These are phyloP conservation scores for Tausonia pullulans DNA, from an alignment of 1,284 basidiomycete genomes.

Conservation along the genomic window DNA sequence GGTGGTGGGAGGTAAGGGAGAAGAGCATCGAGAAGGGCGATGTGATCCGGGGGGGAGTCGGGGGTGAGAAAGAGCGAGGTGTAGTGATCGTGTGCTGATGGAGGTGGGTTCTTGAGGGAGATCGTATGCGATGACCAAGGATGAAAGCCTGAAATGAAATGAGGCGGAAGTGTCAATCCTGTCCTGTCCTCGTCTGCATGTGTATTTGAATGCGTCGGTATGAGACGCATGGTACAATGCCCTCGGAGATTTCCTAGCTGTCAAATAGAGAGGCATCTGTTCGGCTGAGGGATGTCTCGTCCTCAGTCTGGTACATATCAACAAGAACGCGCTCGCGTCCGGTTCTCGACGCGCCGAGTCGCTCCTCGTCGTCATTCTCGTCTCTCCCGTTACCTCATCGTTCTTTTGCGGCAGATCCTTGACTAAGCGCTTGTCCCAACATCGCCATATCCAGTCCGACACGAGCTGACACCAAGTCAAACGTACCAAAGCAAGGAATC, in stretches of 20 bases:
- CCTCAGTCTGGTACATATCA: no score
- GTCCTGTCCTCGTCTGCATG: neutral
- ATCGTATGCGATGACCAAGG: slow-evolving; percentile 8
- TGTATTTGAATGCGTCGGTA: no score
- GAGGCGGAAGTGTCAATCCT: neutral
- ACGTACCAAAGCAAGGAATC: slow-evolving; percentile 10
- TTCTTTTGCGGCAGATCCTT: no score
- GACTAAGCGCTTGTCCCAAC: no score
- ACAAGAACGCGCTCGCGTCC: no score
- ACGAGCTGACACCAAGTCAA: neutral
- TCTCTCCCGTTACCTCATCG: no score
- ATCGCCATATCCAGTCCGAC: neutral
- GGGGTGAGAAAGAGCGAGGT: neutral
- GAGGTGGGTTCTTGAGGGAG: neutral
- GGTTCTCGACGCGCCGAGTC: no score
- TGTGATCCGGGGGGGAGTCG: neutral
- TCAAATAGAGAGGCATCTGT: no score
- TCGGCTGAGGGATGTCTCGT: no score
- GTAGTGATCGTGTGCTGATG: slow-evolving; percentile 4
- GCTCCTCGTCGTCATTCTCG: no score
- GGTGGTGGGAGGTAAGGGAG: slow-evolving; percentile 3
- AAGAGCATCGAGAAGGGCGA: neutral
- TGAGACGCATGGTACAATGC: no score
- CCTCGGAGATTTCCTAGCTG: no score
- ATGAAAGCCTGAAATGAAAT: neutral